These are phyloP conservation scores for Aspergillus puulaauensis DNA, from an alignment of 2,329 filamentous ascomycete species.

Conservation along the genomic window DNA sequence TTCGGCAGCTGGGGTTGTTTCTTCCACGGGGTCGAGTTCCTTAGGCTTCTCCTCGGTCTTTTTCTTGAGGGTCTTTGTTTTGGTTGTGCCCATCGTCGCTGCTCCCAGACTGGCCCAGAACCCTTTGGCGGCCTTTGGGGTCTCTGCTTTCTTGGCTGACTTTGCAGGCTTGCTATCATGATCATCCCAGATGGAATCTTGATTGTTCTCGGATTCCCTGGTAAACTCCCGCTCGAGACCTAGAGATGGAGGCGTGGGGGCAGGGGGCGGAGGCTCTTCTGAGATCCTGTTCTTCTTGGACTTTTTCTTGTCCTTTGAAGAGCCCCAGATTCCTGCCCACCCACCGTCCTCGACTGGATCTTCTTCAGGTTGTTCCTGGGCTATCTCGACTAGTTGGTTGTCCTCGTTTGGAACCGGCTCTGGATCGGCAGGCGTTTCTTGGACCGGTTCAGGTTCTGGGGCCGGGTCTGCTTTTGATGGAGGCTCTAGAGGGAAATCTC, in stretches of 20 bases:
- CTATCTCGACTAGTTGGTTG: constrained; percentile 19
- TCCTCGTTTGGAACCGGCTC: constrained; percentile 23
- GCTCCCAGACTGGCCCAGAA: constrained; percentile 48
- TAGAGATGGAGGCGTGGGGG: constrained; percentile 48
- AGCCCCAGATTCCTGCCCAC: constrained; percentile 39
- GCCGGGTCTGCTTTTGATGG: constrained; percentile 1
- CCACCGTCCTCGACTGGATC: constrained; percentile 25
- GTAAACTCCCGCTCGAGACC: constrained; percentile 37
- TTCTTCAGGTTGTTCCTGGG: constrained; percentile 8
- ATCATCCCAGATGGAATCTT: constrained; percentile 37
- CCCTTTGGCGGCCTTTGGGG: constrained; percentile 37
- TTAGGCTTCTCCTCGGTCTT: constrained; percentile 49
- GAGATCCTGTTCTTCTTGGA: constrained; percentile 48
- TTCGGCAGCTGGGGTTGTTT: constrained; percentile 17
- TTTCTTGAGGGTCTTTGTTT: constrained; percentile 43
- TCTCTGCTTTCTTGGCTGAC: constrained; percentile 38
- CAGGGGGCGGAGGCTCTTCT: constrained; percentile 47
- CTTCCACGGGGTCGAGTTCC: constrained; percentile 35
- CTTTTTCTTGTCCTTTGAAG: constrained; percentile 49
- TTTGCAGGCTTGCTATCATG: constrained; percentile 39
- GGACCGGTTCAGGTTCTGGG: constrained; percentile 17
- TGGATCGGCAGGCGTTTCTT: background rate
- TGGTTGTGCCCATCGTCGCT: constrained; percentile 32
- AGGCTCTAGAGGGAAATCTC: constrained; percentile 27
- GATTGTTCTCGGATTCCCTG: constrained; percentile 28